Evolutionary conservation across 2,329 filamentous ascomycete species (phyloP), one percentile per base, ranked within the genome.

Genomic region (Fusarium oligoseptatum): DNA sequence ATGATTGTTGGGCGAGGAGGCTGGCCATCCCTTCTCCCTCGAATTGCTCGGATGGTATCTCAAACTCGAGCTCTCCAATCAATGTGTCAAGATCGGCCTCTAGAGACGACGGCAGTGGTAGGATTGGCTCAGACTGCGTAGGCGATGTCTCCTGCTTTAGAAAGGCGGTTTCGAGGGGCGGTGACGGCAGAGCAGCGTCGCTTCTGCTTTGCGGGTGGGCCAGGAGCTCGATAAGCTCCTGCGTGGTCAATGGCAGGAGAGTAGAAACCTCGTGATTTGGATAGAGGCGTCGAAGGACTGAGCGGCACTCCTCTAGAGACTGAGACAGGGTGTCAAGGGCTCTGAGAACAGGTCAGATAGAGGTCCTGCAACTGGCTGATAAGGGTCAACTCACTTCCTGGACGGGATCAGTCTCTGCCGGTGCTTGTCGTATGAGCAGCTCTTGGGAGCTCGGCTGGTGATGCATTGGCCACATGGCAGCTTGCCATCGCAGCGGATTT

Each of bases 391-490:
- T 83, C 85, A 93, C 92, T 94, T 95, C 82, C 93, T 89, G 10
- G 94, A 95, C 1, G 94, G 93, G 67, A 94, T 92, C 11, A 94
- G 90, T 70, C 93, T 87, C 81, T 94, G 92, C 17, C 93, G 89
- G 73, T 95, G 93, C 83, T 95, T 95, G 75, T 94, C 92, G 82
- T 96, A 96, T 78, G 92, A 92, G 80, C 94, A 96, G 64, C 91
- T 88, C 81, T 95, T 94, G 5, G 93, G 92, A 72, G 94, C 93
- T 66, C 94, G 91, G 80, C 94, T 95, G 82, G 93, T 95, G 67
- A 94, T 89, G 81, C 94, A 97, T 80, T 95, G 94, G 41, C 93
- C 93, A 80, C 94, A 97, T 12, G 94, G 94, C 79, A 94, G 92
- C 75, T 92, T 90, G 64, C 94, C 94, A 84, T 95, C 93, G 80